phyloP scores from a whole-genome alignment of 1,284 basidiomycete species.

The Tremellales sp. region DNA sequence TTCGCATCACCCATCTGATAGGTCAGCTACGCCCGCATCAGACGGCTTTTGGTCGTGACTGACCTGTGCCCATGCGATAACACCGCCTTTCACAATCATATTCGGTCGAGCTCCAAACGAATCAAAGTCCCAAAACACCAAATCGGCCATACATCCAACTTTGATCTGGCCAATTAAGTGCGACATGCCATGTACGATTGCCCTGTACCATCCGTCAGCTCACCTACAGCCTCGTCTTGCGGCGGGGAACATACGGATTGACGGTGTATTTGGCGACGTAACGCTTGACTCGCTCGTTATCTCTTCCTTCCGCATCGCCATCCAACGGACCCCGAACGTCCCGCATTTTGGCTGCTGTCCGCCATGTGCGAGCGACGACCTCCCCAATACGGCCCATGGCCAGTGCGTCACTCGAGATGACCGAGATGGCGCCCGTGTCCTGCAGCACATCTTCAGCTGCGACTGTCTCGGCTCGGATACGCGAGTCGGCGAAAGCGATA shows the following conservation, averaged over 20 bases:
- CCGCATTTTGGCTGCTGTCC: slow-evolving; percentile 93
- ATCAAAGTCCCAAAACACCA: slow-evolving; percentile 90
- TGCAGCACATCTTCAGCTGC: slow-evolving; percentile 97
- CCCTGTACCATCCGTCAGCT: slow-evolving; percentile 53
- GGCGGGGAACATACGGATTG: slow-evolving; percentile 70
- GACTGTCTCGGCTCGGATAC: slow-evolving; percentile 93
- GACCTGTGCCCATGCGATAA: slow-evolving; percentile 85
- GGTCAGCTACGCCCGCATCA: background rate
- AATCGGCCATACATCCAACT: slow-evolving; percentile 79
- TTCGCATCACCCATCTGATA: slow-evolving; percentile 86
- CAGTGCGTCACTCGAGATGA: slow-evolving; percentile 93
- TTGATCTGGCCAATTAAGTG: slow-evolving; percentile 82
- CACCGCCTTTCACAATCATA: slow-evolving; percentile 89
- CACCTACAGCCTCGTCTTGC: background rate
- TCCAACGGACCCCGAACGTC: slow-evolving; percentile 70
- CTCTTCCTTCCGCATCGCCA: slow-evolving; percentile 64
- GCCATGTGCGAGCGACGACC: slow-evolving; percentile 88
- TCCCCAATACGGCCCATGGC: slow-evolving; percentile 98
- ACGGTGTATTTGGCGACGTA: slow-evolving; percentile 97
- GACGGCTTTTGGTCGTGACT: slow-evolving; percentile 17
- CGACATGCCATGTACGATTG: slow-evolving; percentile 88
- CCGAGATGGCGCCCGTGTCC: slow-evolving; percentile 89
- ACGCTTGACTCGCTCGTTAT: slow-evolving; percentile 95
- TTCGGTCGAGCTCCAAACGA: slow-evolving; percentile 90
- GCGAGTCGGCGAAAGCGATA: slow-evolving; percentile 92